Evolutionary conservation across 306 rosid species (phyloP).

Genomic region (Dicorynia guianensis): DNA sequence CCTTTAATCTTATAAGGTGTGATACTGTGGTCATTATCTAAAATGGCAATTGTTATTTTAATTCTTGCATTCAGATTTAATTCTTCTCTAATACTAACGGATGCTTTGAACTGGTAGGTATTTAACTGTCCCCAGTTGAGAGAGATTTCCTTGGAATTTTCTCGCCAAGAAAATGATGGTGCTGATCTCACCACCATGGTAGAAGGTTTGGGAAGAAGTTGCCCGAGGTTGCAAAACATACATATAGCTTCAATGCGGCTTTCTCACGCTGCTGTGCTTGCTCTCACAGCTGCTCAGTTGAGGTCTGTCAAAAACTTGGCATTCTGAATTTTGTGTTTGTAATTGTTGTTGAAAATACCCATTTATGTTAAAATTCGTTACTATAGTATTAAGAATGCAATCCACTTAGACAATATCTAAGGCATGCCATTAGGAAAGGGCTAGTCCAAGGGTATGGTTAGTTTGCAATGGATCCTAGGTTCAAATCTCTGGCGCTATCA

Average conservation of each 20-base stretch:
- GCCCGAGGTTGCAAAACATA: constrained; percentile 73
- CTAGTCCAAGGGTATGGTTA: no score
- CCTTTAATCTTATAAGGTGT: not conserved
- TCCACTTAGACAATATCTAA: no score
- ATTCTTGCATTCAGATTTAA: not conserved
- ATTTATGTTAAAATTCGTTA: not conserved
- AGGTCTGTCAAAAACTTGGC: constrained; percentile 52
- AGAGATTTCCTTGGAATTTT: constrained; percentile 76
- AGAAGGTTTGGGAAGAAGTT: constrained; percentile 70
- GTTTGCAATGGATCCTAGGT: no score
- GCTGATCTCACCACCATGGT: constrained; percentile 65
- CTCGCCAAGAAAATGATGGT: constrained; percentile 60
- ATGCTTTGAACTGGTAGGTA: constrained; percentile 47
- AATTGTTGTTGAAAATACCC: not conserved
- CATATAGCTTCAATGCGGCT: constrained; percentile 74
- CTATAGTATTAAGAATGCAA: no score
- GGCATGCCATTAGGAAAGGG: no score
- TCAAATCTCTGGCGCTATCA: no score
- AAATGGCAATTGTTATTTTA: not conserved
- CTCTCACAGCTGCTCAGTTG: constrained; percentile 70
- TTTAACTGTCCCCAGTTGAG: constrained; percentile 74
- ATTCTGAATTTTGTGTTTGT: not conserved
- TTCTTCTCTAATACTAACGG: constrained; percentile 32
- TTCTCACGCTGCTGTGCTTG: constrained; percentile 75
- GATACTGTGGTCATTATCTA: not conserved